Evolutionary conservation across 2,329 filamentous ascomycete species (phyloP), one percentile per base, ranked within the genome.

Genomic region (Zymoseptoria brevis): DNA sequence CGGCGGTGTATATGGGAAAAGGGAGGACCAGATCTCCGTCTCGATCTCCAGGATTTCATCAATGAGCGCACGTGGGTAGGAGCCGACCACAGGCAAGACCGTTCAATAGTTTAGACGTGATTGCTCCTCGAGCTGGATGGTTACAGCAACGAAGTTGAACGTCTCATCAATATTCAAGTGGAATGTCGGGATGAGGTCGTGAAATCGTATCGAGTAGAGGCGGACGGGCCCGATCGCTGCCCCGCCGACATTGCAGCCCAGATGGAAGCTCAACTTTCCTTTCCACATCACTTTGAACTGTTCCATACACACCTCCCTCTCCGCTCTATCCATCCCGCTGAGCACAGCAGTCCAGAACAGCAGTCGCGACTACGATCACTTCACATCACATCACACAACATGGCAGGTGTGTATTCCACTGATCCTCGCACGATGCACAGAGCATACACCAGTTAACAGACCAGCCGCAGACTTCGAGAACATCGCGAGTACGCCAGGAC

Each of bases 391-490:
- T 50, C 30, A 51, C 54, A 16, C 24, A 59, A 13, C 57, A 68
- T 68, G 66, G 61, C 65, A 53, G 66, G 66, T 68, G 64, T 45
- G 66, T 53, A 48, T 19, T 8, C 9, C 24, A 8, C 8, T 13
- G 19, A 16, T 22, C 19, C n/a, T 13, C 29, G 53, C 48, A 19
- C 51, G 2, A 21, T 9, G 9, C 19, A 19, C 19, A 21, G 30
- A 50, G 48, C 26, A 22, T 21, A 29, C 24, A 19, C 35, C 50
- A 30, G n/a, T 29, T 60, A 51, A 56, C 53, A 45, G 19, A 53
- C 7, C 22, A 53, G 22, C 51, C 19, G 19, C 65, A 71, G 70
- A 72, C 65, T 72, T 72, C 64, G 61, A 72, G 55, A 62, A 54
- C 53, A 67, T 72, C 56, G 70, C 70, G 59, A 70, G 69, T 71